Base-by-base conservation (phyloP, 2,329 filamentous ascomycete species). In the Fusarium setosum region DNA sequence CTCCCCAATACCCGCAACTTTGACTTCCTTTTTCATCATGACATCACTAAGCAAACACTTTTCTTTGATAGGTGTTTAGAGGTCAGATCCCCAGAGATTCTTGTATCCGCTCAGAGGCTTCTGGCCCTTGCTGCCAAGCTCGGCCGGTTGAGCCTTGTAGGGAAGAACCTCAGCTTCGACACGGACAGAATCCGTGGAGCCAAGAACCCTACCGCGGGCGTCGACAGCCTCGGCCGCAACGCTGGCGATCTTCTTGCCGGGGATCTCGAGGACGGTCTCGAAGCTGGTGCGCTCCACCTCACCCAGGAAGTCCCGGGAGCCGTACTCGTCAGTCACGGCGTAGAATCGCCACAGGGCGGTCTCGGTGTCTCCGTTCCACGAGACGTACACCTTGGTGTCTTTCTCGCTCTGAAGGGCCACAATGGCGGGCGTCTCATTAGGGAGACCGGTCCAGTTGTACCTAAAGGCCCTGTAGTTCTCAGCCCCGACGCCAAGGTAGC, bases 391-490 rank as follows among this genome's bases (percentile, higher is more conserved):
- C 6, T 72, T 73, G 2, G 67, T 62, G 3, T 61, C 63, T 9
- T 68, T 50, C 1, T 65, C 51, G 7, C 51, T 58, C 21, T 59
- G 41, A 0, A 76, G 61, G 18, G 53, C 61, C 15, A 72, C 72
- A 11, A 77, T 68, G 3, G 66, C 66, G 0, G 72, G 71, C 6
- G 50, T 56, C 23, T 72, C 69, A 38, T 55, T 57, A 1, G 84
- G 83, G 8, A 75, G 65, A 0, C 82, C 84, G 1, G 80, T 80
- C 85, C 86, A 89, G 58, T 83, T 79, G 67, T 79, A 82, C 61
- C 84, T 83, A 72, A 84, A 84, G 4, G 79, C 82, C 18, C 86
- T 81, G 68, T 89, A 89, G 53, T 83, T 86, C 70, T 84, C 81
- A 3, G 85, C 80, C 69, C 72, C 73, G 4, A 56, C 8, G 4